Percentiles rank a stretch among this genome's conserved stretches.
Conservation (phyloP, 2,329 filamentous ascomycete species). For the Fusarium fujikuroi region DNA sequence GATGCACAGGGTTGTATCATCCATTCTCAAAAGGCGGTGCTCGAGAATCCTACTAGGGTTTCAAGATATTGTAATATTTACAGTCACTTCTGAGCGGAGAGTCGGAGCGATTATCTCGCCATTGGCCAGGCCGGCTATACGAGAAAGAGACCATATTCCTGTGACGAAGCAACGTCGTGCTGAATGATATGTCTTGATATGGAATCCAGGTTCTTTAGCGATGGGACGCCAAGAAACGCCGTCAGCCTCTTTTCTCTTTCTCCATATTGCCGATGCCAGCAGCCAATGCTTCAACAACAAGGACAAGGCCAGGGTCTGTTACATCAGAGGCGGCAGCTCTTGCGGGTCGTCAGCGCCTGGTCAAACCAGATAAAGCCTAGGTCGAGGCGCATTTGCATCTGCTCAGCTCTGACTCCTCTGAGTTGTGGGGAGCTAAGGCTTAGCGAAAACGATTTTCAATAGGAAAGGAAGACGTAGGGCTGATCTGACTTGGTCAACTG, state of each 20-base stretch:
- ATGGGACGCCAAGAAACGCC: neutral
- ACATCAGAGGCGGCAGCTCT: constrained; percentile 15
- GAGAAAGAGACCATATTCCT: neutral
- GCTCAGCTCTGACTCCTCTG: neutral
- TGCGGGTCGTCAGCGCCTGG: constrained; percentile 13
- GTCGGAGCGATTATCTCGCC: constrained; percentile 4
- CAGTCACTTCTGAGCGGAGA: neutral
- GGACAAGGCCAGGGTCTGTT: neutral
- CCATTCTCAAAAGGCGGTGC: constrained; percentile 17
- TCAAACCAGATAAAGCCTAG: constrained; percentile 25
- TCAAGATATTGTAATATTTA: neutral
- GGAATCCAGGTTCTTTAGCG: neutral
- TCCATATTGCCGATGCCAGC: neutral
- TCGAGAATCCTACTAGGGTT: neutral
- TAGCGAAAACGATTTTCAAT: constrained; percentile 4
- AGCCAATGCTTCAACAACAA: neutral
- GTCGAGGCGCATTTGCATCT: constrained; percentile 21
- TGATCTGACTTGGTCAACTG: neutral
- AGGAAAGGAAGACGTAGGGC: constrained; percentile 10
- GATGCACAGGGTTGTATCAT: constrained; percentile 4
- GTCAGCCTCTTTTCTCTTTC: constrained; percentile 5
- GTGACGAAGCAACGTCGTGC: neutral
- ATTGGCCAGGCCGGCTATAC: neutral
- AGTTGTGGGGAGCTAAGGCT: constrained; percentile 22
- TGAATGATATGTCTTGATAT: neutral